Evolutionary conservation across 345 rosid genomes (phyloP).

Genomic region (Euphorbia pulcherrima): DNA sequence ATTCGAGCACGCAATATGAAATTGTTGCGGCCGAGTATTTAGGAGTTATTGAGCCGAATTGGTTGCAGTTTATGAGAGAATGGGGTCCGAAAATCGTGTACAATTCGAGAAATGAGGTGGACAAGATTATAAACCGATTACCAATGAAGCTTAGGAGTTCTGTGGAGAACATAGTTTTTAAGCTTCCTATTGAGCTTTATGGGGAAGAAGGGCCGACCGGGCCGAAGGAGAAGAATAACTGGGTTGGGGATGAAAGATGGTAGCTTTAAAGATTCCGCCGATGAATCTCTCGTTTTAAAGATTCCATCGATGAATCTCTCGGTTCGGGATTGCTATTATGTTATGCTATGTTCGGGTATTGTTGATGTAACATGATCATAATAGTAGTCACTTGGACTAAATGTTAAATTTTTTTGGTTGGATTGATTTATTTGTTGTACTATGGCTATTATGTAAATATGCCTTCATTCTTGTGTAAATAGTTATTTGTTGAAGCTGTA

Average conservation of each 20-base stretch:
- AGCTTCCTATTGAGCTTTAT: conserved; percentile 58
- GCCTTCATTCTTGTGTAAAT: background rate
- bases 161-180: conserved; percentile 29
- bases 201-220: conserved; percentile 93
- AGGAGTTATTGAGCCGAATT: conserved; percentile 52
- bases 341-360: no score
- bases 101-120: conserved; percentile 52
- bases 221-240: conserved; percentile 87
- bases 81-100: conserved; percentile 76
- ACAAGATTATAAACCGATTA: conserved; percentile 42
- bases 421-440: background rate
- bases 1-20: conserved; percentile 65
- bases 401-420: no score
- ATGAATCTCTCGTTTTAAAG: no score
- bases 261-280: conserved; percentile 26
- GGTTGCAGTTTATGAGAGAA: conserved; percentile 83
- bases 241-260: conserved; percentile 84
- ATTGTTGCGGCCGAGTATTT: conserved; percentile 71
- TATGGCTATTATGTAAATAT: background rate
- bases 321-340: no score
- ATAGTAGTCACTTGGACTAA: no score
- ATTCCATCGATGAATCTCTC: background rate
- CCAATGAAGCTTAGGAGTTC: conserved; percentile 41
- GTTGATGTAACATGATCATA: no score
- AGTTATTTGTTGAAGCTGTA: background rate